Conservation (phyloP, 768 basidiomycete species). For the Flagelloscypha sp. region DNA sequence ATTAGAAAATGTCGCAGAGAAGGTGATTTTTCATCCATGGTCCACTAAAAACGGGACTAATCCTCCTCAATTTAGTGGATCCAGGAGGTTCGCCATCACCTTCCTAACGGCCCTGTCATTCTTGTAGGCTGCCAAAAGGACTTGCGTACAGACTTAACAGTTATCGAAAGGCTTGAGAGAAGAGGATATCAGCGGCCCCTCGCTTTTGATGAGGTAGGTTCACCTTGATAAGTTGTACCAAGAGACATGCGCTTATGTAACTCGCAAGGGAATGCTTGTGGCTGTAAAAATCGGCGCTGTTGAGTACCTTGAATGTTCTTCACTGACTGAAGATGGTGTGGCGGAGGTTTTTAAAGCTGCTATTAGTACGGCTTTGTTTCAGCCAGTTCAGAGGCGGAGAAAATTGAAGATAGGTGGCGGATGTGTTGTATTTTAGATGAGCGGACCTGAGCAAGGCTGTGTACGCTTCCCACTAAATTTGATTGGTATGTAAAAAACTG, state of each 20-base stretch:
- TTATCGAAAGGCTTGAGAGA: slow-evolving; percentile 90
- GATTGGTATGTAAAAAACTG: no score
- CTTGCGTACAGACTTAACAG: slow-evolving; percentile 84
- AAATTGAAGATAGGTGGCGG: no score
- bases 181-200: slow-evolving; percentile 94
- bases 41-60: no score
- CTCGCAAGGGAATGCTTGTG: slow-evolving; percentile 95
- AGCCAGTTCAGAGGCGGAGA: no score
- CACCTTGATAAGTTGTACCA: no score
- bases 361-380: slow-evolving; percentile 84
- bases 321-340: slow-evolving; percentile 93
- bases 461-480: no score
- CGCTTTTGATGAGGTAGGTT: slow-evolving; percentile 81
- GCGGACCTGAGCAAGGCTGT: no score
- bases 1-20: slow-evolving; percentile 73
- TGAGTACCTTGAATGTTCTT: slow-evolving; percentile 96
- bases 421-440: no score
- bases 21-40: no score
- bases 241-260: no score
- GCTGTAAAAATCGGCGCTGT: slow-evolving; percentile 94
- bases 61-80: slow-evolving; percentile 80
- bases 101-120: slow-evolving; percentile 88
- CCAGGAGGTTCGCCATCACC: slow-evolving; percentile 97
- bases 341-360: slow-evolving; percentile 98
- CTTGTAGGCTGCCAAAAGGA: slow-evolving; percentile 99